These are phyloP conservation scores for Lobosporangium transversale DNA, from an alignment of 192 early-diverging fungal species.

Conservation along the genomic window DNA sequence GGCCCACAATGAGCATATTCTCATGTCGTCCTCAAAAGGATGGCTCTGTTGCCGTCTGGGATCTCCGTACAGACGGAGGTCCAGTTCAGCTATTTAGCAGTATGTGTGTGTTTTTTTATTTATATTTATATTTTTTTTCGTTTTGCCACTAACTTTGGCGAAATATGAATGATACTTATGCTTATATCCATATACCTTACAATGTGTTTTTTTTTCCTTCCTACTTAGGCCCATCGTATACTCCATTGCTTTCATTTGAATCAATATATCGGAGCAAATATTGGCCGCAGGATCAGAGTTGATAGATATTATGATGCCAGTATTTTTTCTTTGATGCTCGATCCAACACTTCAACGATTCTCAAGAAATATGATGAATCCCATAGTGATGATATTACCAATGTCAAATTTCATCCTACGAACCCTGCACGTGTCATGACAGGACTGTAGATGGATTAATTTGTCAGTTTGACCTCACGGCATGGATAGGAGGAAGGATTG, in stretches of 20 bases:
- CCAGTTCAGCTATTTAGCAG: conserved; percentile 70
- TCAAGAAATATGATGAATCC: conserved; percentile 66
- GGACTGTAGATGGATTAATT: conserved; percentile 79
- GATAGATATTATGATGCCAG: conserved; percentile 54
- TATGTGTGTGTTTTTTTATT: conserved; percentile 53
- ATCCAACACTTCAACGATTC: conserved; percentile 32
- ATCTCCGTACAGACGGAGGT: conserved; percentile 62
- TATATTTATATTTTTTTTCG: not conserved
- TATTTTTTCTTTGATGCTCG: conserved; percentile 61
- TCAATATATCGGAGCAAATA: too few species aligned
- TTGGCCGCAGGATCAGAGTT: conserved; percentile 66
- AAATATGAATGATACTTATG: too few species aligned
- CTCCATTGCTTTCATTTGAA: too few species aligned
- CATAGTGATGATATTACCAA: conserved; percentile 84
- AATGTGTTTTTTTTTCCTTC: too few species aligned
- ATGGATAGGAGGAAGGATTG: conserved; percentile 90
- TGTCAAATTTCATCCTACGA: conserved; percentile 71
- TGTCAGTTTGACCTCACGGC: conserved; percentile 76
- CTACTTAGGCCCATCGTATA: too few species aligned
- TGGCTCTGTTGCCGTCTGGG: conserved; percentile 71
- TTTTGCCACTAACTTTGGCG: too few species aligned
- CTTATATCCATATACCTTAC: not conserved
- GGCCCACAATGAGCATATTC: conserved; percentile 60
- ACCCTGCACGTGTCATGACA: conserved; percentile 65
- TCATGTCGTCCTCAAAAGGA: conserved; percentile 76